Evolutionary conservation across 805 yeast species (phyloP).

Genomic region (Millerago galiae): DNA sequence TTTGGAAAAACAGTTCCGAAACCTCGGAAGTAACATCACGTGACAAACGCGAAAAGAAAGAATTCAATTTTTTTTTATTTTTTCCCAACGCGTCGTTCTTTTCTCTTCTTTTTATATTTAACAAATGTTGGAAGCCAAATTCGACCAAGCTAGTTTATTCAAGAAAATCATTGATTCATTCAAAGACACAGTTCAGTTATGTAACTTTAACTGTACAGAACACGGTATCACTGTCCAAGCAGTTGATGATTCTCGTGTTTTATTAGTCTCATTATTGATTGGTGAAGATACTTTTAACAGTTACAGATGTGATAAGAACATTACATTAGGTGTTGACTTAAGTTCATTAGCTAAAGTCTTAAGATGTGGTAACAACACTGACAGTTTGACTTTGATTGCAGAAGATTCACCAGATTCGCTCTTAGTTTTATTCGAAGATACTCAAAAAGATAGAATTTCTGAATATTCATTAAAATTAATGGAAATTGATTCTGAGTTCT

Average conservation of each 20-base stretch:
- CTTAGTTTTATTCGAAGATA: conserved; percentile 81
- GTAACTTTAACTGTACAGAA: conserved; percentile 96
- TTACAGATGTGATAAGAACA: conserved; percentile 91
- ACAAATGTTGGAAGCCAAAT: conserved; percentile 91
- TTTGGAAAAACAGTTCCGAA: no score
- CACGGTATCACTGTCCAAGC: conserved; percentile 95
- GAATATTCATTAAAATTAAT: conserved; percentile 88
- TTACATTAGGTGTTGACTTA: conserved; percentile 87
- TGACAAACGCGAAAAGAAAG: no score
- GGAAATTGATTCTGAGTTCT: conserved; percentile 94
- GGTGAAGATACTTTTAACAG: conserved; percentile 85
- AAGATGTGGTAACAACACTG: conserved; percentile 87
- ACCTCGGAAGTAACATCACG: no score
- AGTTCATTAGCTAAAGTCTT: conserved; percentile 82
- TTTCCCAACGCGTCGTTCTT: conserved; percentile 1
- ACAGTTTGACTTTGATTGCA: conserved; percentile 80
- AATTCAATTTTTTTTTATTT: not conserved
- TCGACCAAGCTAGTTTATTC: conserved; percentile 84
- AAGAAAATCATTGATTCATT: conserved; percentile 92
- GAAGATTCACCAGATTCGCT: conserved; percentile 83
- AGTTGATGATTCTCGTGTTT: conserved; percentile 93
- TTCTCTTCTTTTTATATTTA: not conserved
- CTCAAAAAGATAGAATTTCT: conserved; percentile 82
- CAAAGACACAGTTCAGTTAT: conserved; percentile 88
- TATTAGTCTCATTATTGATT: conserved; percentile 79